Conservation (phyloP, 345 rosid species). For the Salix caprea region DNA sequence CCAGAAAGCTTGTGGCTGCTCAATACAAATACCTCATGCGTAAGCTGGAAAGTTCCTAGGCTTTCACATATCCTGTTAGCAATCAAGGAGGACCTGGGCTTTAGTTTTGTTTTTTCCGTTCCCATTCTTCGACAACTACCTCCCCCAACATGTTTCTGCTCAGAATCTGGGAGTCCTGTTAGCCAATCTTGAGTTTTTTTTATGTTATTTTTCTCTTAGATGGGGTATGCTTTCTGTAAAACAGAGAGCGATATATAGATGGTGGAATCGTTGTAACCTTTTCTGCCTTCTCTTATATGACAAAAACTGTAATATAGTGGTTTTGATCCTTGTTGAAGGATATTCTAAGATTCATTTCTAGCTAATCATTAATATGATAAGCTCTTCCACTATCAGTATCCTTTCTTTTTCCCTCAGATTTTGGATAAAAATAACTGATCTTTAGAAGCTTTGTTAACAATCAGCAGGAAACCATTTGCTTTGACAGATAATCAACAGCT, state of each 20-base stretch:
- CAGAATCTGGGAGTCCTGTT: background rate
- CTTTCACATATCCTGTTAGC: background rate
- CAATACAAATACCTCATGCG: background rate
- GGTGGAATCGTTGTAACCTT: background rate
- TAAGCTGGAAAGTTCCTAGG: background rate
- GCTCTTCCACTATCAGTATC: background rate
- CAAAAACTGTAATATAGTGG: background rate
- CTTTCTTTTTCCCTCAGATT: background rate
- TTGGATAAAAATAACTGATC: background rate
- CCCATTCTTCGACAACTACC: background rate
- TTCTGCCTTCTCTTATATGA: background rate
- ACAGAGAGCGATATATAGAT: background rate
- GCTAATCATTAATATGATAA: background rate
- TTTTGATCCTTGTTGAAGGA: background rate
- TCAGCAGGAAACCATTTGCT: background rate
- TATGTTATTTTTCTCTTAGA: background rate
- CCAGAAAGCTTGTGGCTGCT: background rate
- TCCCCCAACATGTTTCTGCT: background rate
- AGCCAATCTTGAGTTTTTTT: background rate
- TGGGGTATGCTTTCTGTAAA: background rate
- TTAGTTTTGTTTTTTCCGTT: background rate
- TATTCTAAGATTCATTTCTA: background rate
- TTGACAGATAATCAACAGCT: conserved; percentile 2
- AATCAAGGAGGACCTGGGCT: background rate
- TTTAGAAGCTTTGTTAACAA: background rate